Percentiles rank a stretch among this genome's conserved stretches.
phyloP scores from a whole-genome alignment of 2,329 filamentous ascomycete genomes.

The Ophiostoma triangulosporum region DNA sequence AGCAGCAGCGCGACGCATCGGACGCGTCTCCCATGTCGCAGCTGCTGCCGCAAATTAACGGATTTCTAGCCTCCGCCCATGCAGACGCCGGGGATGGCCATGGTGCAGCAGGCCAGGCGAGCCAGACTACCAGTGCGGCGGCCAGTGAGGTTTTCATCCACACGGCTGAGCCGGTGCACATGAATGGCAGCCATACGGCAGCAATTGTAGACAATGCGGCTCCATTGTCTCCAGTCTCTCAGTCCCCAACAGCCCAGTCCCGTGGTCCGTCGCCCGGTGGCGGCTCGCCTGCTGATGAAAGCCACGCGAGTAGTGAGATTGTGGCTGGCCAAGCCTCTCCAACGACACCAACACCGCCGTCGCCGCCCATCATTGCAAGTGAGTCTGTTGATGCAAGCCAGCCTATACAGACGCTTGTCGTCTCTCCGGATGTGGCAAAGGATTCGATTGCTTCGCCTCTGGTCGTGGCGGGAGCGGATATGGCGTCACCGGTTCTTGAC shows the following conservation, averaged over 20 bases:
- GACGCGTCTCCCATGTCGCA: neutral
- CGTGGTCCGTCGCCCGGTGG: neutral
- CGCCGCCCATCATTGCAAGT: neutral
- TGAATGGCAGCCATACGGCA: neutral
- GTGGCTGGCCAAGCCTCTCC: neutral
- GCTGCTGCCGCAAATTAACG: neutral
- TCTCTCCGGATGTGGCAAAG: neutral
- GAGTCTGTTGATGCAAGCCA: neutral
- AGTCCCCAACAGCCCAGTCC: neutral
- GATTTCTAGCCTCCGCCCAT: neutral
- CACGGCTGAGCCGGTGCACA: slow-evolving; percentile 2
- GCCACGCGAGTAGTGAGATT: neutral
- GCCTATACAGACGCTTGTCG: neutral
- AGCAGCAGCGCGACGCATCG: neutral
- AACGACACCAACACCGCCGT: neutral
- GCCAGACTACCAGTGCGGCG: neutral
- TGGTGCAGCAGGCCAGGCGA: neutral
- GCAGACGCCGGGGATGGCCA: neutral
- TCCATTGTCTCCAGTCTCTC: neutral
- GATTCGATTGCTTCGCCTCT: neutral
- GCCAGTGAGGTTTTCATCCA: slow-evolving; percentile 2
- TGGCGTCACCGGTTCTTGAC: neutral
- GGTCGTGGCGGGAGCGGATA: neutral
- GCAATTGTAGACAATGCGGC: neutral
- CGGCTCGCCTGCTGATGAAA: too few relatives aligned